Evolutionary conservation across 352 stramenopile species (phyloP).

Genomic region (Globisporangium spiculum): DNA sequence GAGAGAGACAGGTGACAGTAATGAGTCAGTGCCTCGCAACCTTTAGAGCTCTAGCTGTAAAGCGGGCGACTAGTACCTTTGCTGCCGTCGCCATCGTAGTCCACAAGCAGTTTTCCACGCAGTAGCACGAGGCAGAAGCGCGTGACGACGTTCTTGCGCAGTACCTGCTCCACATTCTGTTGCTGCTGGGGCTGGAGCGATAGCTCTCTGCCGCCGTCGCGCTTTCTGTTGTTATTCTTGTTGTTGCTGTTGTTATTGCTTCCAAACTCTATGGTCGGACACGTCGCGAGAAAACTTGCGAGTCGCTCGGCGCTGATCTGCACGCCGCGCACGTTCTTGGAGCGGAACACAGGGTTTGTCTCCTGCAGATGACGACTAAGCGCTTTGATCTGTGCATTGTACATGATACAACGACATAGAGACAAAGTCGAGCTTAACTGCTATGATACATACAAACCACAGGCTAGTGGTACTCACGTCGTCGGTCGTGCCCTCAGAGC

Average conservation of each 20-base stretch:
- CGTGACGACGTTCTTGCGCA: slow-evolving; percentile 28
- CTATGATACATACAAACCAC: background rate
- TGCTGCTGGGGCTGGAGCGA: background rate
- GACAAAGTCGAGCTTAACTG: background rate
- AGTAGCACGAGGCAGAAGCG: slow-evolving; percentile 37
- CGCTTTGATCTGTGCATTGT: slow-evolving; percentile 20
- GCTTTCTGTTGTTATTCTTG: too few species aligned
- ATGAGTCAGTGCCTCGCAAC: background rate
- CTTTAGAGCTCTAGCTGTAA: background rate
- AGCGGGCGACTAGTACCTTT: slow-evolving; percentile 9
- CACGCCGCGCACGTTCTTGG: slow-evolving; percentile 26
- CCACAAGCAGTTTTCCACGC: slow-evolving; percentile 29
- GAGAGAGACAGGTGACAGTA: background rate
- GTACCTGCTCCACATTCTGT: slow-evolving; percentile 17
- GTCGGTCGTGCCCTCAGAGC: slow-evolving; percentile 36
- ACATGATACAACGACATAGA: background rate
- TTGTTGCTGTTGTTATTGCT: background rate
- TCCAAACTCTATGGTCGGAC: slow-evolving; percentile 30
- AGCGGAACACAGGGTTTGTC: slow-evolving; percentile 30
- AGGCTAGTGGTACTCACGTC: slow-evolving; percentile 8
- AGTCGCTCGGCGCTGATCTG: slow-evolving; percentile 25
- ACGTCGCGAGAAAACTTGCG: slow-evolving; percentile 26
- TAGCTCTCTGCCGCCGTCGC: background rate
- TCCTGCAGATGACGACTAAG: slow-evolving; percentile 33
- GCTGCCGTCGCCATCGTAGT: slow-evolving; percentile 19